A percentile compares a stretch with the other conserved stretches of the same genome.
These are phyloP conservation scores for Coprinopsis strossmayeri DNA, from an alignment of 768 basidiomycete species.

Conservation along the genomic window DNA sequence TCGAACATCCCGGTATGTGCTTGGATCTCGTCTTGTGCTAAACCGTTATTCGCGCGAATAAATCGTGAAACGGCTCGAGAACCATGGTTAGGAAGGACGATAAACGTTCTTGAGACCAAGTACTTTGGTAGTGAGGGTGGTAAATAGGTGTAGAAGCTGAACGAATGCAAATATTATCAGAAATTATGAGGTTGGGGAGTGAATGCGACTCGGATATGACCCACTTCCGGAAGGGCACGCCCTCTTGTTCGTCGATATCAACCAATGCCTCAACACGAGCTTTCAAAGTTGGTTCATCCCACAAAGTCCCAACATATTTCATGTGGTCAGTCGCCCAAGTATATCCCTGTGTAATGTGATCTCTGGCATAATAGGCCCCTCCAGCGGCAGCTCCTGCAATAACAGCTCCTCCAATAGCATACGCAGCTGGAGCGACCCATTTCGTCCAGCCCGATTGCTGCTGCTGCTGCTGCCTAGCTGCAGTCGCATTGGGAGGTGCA, in stretches of 20 bases:
- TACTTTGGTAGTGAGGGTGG: slow-evolving; percentile 61
- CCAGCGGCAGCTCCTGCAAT: slow-evolving; percentile 81
- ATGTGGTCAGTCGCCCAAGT: slow-evolving; percentile 82
- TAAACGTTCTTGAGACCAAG: slow-evolving; percentile 62
- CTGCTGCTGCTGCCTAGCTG: slow-evolving; percentile 5
- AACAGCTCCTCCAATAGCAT: slow-evolving; percentile 65
- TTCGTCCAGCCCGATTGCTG: slow-evolving; percentile 42
- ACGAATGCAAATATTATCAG: no score
- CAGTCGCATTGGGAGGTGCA: slow-evolving; percentile 4
- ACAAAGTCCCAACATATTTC: slow-evolving; percentile 81
- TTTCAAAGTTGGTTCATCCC: slow-evolving; percentile 66
- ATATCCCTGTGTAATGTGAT: slow-evolving; percentile 66
- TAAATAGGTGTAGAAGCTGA: slow-evolving; percentile 75
- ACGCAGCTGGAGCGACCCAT: slow-evolving; percentile 62
- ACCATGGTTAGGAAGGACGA: slow-evolving; percentile 58
- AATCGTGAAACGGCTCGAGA: slow-evolving; percentile 50
- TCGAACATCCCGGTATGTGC: slow-evolving; percentile 91
- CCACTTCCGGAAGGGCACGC: slow-evolving; percentile 69
- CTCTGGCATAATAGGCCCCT: slow-evolving; percentile 75
- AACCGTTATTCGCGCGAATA: slow-evolving; percentile 54
- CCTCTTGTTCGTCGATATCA: slow-evolving; percentile 50
- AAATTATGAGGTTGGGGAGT: no score
- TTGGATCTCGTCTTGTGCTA: slow-evolving; percentile 70
- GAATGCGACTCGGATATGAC: no score
- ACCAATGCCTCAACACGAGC: slow-evolving; percentile 58